Conservation (phyloP, 202 grass and related monocot genomes). For the Bolboschoenoplectus hybrid region DNA sequence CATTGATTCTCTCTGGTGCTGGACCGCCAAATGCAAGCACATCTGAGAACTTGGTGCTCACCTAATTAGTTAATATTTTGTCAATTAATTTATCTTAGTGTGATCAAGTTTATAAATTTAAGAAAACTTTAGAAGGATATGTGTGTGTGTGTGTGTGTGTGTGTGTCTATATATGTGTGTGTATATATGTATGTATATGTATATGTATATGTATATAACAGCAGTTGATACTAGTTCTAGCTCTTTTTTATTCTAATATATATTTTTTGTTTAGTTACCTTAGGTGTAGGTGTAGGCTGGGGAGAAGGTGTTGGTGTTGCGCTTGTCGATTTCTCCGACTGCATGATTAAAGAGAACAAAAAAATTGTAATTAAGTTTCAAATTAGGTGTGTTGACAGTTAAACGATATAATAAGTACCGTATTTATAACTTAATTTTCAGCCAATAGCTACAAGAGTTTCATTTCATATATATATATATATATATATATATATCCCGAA, state of each 20-base stretch:
- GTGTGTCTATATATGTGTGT: too few species aligned
- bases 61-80: background rate
- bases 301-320: conserved; percentile 2
- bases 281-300: conserved; percentile 20
- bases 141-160: too few species aligned
- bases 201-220: background rate
- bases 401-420: background rate
- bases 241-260: background rate
- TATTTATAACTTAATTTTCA: background rate
- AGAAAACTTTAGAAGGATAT: background rate
- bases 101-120: background rate
- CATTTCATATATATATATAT: too few species aligned
- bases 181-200: too few species aligned
- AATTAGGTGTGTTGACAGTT: background rate
- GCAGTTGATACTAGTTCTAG: background rate
- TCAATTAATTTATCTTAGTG: background rate
- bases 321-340: conserved; percentile 5
- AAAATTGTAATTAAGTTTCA: background rate
- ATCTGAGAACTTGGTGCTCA: conserved; percentile 42
- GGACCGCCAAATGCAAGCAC: conserved; percentile 56
- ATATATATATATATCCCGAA: too few species aligned
- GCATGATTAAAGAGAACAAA: conserved; percentile 20
- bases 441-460: background rate
- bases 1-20: conserved; percentile 68
- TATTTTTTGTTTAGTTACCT: background rate